phyloP scores from a whole-genome alignment of 768 basidiomycete genomes.

The Naganishia vishniacii region DNA sequence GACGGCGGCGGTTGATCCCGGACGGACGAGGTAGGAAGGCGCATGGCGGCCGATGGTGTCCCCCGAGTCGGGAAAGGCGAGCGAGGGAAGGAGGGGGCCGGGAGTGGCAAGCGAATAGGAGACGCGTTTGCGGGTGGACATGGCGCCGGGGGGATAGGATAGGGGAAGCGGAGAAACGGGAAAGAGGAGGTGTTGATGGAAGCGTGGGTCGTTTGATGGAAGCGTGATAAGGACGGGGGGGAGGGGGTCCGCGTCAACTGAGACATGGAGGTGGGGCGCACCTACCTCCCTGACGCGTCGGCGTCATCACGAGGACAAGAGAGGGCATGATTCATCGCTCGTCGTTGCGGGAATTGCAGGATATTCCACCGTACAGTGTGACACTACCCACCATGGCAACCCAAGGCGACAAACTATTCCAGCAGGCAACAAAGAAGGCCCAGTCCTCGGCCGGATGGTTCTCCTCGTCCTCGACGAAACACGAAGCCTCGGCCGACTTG shows the following conservation, averaged over 20 bases:
- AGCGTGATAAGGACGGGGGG: too few relatives aligned
- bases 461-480: slow-evolving; percentile 73
- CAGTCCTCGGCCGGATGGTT: slow-evolving; percentile 74
- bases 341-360: too few relatives aligned
- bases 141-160: not conserved
- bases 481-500: slow-evolving; percentile 90
- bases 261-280: too few relatives aligned
- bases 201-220: too few relatives aligned
- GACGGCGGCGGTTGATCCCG: not conserved
- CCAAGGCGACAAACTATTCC: slow-evolving; percentile 63
- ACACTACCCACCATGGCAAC: slow-evolving; percentile 24
- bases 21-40: not conserved
- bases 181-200: too few relatives aligned
- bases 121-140: not conserved
- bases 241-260: too few relatives aligned
- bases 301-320: too few relatives aligned
- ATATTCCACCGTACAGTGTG: too few relatives aligned
- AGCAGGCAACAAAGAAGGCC: slow-evolving; percentile 90
- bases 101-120: slow-evolving; percentile 12
- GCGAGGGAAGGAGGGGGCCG: not conserved
- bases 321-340: too few relatives aligned
- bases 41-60: not conserved
- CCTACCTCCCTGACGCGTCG: too few relatives aligned
- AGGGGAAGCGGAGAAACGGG: not conserved
- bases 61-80: not conserved